Conservation (phyloP, 352 stramenopile genomes). For the Plasmopara viticola region DNA sequence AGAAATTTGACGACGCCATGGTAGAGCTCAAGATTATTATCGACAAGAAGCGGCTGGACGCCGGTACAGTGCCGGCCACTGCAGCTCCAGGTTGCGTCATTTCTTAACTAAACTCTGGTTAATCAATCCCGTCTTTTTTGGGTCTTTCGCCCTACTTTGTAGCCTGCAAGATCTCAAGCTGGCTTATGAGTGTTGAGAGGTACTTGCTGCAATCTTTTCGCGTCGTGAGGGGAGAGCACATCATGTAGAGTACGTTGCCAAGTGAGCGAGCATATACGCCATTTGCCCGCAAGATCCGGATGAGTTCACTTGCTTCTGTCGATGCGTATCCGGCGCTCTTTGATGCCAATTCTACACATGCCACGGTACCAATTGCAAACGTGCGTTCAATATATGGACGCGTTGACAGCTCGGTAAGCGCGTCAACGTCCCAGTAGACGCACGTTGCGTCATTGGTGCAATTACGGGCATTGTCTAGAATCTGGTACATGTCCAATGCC, state of each 20-base stretch:
- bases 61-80: not conserved
- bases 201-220: slow-evolving; percentile 55
- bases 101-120: slow-evolving; percentile 8
- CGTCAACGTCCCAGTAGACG: slow-evolving; percentile 52
- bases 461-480: slow-evolving; percentile 33
- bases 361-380: slow-evolving; percentile 75
- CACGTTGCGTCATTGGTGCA: slow-evolving; percentile 23
- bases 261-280: slow-evolving; percentile 74
- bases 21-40: slow-evolving; percentile 55
- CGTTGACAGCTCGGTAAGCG: slow-evolving; percentile 44
- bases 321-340: slow-evolving; percentile 60
- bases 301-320: slow-evolving; percentile 51
- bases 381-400: slow-evolving; percentile 47
- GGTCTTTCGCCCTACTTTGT: slow-evolving; percentile 17
- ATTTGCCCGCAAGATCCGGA: slow-evolving; percentile 51
- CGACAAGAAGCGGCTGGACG: slow-evolving; percentile 44
- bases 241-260: slow-evolving; percentile 82
- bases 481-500: slow-evolving; percentile 84
- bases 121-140: not conserved
- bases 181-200: slow-evolving; percentile 35
- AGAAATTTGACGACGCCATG: slow-evolving; percentile 49
- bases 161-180: slow-evolving; percentile 41
- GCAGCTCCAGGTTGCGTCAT: slow-evolving; percentile 25
- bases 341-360: slow-evolving; percentile 64
- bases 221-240: slow-evolving; percentile 76